A percentile compares a stretch with the other conserved stretches of the same genome.
These are phyloP conservation scores for Ceratocystis lukuohia DNA, from an alignment of 2,329 filamentous ascomycete genomes.

Conservation along the genomic window DNA sequence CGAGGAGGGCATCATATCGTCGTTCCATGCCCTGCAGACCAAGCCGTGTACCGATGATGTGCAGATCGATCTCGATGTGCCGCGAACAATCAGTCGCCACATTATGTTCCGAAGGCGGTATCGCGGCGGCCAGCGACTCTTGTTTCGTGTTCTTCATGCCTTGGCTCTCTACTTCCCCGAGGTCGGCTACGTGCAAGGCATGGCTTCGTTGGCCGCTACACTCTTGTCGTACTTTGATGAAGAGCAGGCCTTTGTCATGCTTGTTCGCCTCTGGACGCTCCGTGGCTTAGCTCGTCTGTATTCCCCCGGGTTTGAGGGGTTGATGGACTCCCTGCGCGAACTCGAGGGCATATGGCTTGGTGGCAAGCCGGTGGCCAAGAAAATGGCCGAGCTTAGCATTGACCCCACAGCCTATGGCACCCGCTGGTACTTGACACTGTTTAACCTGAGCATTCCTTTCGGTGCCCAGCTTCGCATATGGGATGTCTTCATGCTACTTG, in stretches of 20 bases:
- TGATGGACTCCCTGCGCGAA: constrained; percentile 74
- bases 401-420: constrained; percentile 88
- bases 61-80: constrained; percentile 95
- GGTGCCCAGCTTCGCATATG: constrained; percentile 87
- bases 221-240: constrained; percentile 95
- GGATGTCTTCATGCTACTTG: constrained; percentile 95
- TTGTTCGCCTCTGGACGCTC: constrained; percentile 85
- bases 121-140: constrained; percentile 74
- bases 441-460: constrained; percentile 94
- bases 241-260: constrained; percentile 86
- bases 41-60: constrained; percentile 75
- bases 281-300: constrained; percentile 79
- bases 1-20: constrained; percentile 57
- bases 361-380: constrained; percentile 61
- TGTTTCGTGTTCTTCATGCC: constrained; percentile 86
- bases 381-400: constrained; percentile 66
- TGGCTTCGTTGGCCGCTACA: constrained; percentile 87
- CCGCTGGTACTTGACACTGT: constrained; percentile 91
- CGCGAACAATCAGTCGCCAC: constrained; percentile 83
- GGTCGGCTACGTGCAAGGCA: constrained; percentile 93
- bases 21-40: constrained; percentile 60
- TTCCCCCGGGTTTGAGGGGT: constrained; percentile 64
- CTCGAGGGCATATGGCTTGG: constrained; percentile 76
- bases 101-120: constrained; percentile 95
- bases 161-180: constrained; percentile 83